Evolutionary conservation across 2,329 filamentous ascomycete species (phyloP).

Genomic region (Calonectria pauciramosa): DNA sequence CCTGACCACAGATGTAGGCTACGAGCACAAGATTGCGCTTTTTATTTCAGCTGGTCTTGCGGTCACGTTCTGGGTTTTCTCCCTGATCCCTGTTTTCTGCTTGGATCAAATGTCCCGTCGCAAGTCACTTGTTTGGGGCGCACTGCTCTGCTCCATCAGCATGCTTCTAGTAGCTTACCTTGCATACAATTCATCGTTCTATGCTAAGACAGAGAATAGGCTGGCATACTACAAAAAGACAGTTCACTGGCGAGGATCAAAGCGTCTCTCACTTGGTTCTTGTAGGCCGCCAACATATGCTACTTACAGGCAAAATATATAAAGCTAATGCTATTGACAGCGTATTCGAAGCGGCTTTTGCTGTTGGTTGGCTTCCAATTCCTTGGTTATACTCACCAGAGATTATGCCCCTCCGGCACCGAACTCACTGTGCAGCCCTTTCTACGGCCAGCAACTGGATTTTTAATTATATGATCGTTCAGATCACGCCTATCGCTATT

Average conservation of each 20-base stretch:
- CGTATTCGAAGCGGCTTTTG: neutral
- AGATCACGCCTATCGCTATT: slow-evolving; percentile 83
- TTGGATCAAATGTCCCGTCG: neutral
- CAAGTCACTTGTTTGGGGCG: neutral
- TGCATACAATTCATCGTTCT: neutral
- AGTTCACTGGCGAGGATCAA: neutral
- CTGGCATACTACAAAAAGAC: neutral
- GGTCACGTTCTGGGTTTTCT: neutral
- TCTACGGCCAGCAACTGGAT: slow-evolving; percentile 72
- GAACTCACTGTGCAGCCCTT: slow-evolving; percentile 68
- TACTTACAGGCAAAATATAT: neutral
- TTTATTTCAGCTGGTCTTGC: neutral
- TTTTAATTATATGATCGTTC: slow-evolving; percentile 79
- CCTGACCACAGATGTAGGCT: neutral
- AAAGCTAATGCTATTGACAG: neutral
- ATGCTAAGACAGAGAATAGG: neutral
- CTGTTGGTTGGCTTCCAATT: slow-evolving; percentile 67
- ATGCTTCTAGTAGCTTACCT: neutral
- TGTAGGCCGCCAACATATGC: neutral
- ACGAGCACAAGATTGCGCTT: neutral
- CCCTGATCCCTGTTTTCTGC: neutral
- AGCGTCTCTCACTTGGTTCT: neutral
- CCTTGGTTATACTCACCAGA: slow-evolving; percentile 73
- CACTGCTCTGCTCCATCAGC: neutral
- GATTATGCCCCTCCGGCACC: slow-evolving; percentile 71